Base-by-base conservation (phyloP, 2,329 filamentous ascomycete genomes). In the Cladophialophora bantiana region DNA sequence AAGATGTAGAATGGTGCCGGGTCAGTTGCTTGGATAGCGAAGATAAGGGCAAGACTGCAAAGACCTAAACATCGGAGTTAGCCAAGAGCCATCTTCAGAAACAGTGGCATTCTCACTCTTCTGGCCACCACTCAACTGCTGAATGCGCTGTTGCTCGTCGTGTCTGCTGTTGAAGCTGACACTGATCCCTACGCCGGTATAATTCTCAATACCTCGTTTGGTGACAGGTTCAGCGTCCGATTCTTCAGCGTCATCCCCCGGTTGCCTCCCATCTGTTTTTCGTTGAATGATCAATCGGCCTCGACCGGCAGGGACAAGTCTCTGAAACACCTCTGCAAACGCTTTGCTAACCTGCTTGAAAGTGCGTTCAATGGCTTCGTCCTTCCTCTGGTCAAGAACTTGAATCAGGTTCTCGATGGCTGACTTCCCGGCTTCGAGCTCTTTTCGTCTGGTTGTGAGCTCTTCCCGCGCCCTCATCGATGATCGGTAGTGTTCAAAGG, bases 151-250 rank as follows among this genome's bases (percentile, higher is more conserved):
- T 79, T 99, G 95, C 76, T 99, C 95, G 74, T 99, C 95, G 71
- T 97, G 91, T 80, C 97, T 97, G 73, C 92, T 96, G 83, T 99
- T 99, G 85, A 99, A 99, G 64, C 93, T 97, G 45, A 99, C 95
- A 74, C 91, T 94, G 80, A 99, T 98, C 53, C 94, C 94, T 7
- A 99, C 94, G 67, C 95, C 95, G 4, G 90, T 93, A 77, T 99
- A 99, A 79, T 96, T 97, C 80, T 98, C 95, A 1, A 99, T 93
- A 31, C 82, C 82, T 57, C 82, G 78, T 18, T 78, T 79, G 65
- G 84, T 86, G 48, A 88, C 87, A 20, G 89, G 86, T 38, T 86
- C 86, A 57, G 83, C 82, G n/a, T 78, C 77, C 13, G 90, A 86
- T 3, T 89, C 90, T 58, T 92, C 90, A n/a, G 86, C 86, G 1